Conservation (phyloP, 768 basidiomycete genomes). For the Leccinum barrowsii region DNA sequence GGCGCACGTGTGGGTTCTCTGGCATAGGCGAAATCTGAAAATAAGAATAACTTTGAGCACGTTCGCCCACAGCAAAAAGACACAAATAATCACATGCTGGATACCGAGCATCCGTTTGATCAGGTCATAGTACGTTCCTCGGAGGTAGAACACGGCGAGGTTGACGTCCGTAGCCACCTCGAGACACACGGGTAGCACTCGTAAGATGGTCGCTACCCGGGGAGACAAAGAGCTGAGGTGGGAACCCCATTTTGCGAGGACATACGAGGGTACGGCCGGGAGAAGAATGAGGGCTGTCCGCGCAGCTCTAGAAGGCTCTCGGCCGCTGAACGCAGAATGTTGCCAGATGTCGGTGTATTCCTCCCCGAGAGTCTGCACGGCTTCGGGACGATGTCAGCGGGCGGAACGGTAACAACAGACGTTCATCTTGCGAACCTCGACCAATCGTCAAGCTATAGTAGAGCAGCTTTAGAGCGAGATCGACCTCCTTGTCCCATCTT, state of each 20-base stretch:
- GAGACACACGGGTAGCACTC: constrained; percentile 45
- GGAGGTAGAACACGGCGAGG: constrained; percentile 76
- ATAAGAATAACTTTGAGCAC: constrained; percentile 4
- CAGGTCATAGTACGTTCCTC: constrained; percentile 76
- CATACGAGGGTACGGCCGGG: constrained; percentile 61
- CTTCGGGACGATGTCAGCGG: constrained; percentile 36
- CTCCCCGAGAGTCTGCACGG: constrained; percentile 82
- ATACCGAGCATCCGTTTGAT: constrained; percentile 64
- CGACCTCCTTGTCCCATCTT: constrained; percentile 79
- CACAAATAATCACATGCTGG: constrained; percentile 50
- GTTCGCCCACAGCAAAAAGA: not conserved
- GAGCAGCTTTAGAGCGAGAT: constrained; percentile 58
- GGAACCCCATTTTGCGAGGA: constrained; percentile 49
- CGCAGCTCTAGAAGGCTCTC: constrained; percentile 41
- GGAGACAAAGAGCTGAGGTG: constrained; percentile 33
- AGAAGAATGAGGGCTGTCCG: constrained; percentile 61
- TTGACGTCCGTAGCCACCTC: constrained; percentile 67
- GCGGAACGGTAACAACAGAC: not conserved
- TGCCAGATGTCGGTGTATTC: constrained; percentile 88
- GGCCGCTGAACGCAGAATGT: constrained; percentile 42
- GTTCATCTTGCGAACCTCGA: constrained; percentile 47
- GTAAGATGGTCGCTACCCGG: constrained; percentile 30
- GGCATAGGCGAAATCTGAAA: constrained; percentile 69
- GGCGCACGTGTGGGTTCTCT: constrained; percentile 64
- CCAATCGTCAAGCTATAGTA: constrained; percentile 78